Percentiles rank a stretch among this genome's conserved stretches.
phyloP scores from a whole-genome alignment of 2,329 filamentous ascomycete genomes.

The Aspergillus sp. region DNA sequence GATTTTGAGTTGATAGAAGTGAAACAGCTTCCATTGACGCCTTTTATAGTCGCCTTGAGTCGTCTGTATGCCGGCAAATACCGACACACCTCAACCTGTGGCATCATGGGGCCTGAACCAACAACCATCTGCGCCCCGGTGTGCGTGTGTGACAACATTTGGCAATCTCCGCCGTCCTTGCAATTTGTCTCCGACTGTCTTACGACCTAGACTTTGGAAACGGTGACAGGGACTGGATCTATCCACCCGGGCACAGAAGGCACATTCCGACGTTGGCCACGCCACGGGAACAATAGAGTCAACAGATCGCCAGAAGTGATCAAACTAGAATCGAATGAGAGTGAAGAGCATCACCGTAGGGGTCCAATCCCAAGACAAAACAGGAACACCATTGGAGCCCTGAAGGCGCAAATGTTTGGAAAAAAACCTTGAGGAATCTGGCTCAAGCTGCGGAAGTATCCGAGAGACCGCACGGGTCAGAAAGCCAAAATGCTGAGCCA shows the following conservation, averaged over 20 bases:
- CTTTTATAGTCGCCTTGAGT: not conserved
- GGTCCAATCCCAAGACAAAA: not conserved
- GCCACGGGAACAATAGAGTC: not conserved
- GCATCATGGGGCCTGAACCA: constrained; percentile 3
- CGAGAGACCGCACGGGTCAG: constrained; percentile 1
- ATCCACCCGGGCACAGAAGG: not conserved
- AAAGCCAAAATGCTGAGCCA: not conserved
- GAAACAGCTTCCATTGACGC: not conserved
- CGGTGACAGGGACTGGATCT: not conserved
- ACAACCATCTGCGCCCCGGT: not conserved
- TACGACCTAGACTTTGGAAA: not conserved
- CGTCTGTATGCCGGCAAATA: not conserved
- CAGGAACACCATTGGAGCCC: not conserved
- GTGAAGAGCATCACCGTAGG: not conserved
- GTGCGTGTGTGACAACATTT: not conserved
- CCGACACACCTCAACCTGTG: not conserved
- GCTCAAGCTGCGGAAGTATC: not conserved
- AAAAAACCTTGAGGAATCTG: too few species aligned
- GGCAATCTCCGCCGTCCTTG: not conserved
- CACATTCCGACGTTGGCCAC: not conserved
- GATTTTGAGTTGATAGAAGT: not conserved
- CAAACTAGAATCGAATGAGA: constrained; percentile 4
- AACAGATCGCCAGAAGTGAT: constrained; percentile 2
- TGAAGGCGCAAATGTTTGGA: not conserved
- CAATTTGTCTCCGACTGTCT: not conserved